These are phyloP conservation scores for Alternaria gansuensis DNA, from an alignment of 2,329 filamentous ascomycete species.

Conservation along the genomic window DNA sequence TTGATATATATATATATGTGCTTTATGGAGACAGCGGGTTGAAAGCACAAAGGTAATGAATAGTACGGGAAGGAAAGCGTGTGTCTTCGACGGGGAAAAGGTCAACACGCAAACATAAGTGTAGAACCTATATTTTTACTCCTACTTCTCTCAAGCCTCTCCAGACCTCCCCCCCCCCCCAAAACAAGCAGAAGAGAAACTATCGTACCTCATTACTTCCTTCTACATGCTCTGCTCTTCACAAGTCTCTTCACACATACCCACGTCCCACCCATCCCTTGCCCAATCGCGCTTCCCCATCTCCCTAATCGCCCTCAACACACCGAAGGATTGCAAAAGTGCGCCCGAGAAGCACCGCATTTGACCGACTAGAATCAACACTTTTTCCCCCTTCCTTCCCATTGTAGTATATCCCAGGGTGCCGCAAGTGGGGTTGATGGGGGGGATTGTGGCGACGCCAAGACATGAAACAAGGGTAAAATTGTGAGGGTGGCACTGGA, in stretches of 20 bases:
- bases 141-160: too few species aligned
- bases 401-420: constrained; percentile 3
- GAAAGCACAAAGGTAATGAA: neutral
- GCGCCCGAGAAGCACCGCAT: constrained; percentile 20
- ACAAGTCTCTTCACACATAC: constrained; percentile 3
- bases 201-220: neutral
- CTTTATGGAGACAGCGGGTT: neutral
- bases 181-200: constrained; percentile 1
- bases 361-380: constrained; percentile 25
- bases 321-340: constrained; percentile 16
- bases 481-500: neutral
- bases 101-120: neutral
- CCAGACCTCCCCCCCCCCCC: too few species aligned
- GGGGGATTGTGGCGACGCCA: constrained; percentile 4
- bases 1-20: neutral
- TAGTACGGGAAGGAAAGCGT: neutral
- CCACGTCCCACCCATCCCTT: neutral
- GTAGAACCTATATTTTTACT: neutral
- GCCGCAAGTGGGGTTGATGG: neutral
- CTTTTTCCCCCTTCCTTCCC: constrained; percentile 16
- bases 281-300: neutral
- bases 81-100: neutral
- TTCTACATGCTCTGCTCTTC: neutral
- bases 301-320: neutral
- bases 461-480: neutral